Evolutionary conservation across 495 filamentous ascomycete genomes (phyloP), one percentile per base, ranked within the genome.

Genomic region (Rhypophila decipiens): DNA sequence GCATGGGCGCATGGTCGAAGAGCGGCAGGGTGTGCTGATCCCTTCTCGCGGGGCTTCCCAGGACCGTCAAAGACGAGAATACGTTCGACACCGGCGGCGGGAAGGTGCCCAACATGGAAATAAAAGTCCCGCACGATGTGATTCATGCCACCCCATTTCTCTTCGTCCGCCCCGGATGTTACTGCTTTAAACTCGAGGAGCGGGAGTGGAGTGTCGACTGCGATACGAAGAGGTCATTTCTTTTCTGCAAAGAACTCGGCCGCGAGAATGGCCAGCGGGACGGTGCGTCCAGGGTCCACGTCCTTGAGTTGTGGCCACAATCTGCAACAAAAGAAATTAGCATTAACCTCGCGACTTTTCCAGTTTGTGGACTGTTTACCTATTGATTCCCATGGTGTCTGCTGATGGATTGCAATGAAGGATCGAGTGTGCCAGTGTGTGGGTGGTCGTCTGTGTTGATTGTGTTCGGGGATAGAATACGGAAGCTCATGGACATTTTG

Each of bases 1-100:
- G 27, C 27, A 31, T 31, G 27, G 7, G 7, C 13, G 27, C 27
- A 44, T 18, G 42, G 24, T 15, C 29, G 5, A 15, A 34, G 19
- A 13, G 12, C 2, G 10, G 27, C 22, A 17, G 23, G 24, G 24
- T 34, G 27, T 1, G 23, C 42, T 12, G 10, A 5, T 22, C 27
- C 42, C 42, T 44, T 44, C 21, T 31, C 19, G 42, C 13, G 4
- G 4, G 42, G 42, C 15, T 44, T 33, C 23, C 21, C 4, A 2
- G 24, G 24, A 3, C 42, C 42, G 15, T 44, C 42, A 19, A 44
- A 44, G 2, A 44, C 42, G 22, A 44, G 34, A 24, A 44, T 44
- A 10, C 24, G 42, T 4, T 44, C 7, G 24, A 44, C 42, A 17
- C 42, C 42, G 5, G 42, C 23, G 9, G 24, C 23, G 22, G 34